Conservation (phyloP, 2,329 filamentous ascomycete genomes). For the Hypoxylon sp. region DNA sequence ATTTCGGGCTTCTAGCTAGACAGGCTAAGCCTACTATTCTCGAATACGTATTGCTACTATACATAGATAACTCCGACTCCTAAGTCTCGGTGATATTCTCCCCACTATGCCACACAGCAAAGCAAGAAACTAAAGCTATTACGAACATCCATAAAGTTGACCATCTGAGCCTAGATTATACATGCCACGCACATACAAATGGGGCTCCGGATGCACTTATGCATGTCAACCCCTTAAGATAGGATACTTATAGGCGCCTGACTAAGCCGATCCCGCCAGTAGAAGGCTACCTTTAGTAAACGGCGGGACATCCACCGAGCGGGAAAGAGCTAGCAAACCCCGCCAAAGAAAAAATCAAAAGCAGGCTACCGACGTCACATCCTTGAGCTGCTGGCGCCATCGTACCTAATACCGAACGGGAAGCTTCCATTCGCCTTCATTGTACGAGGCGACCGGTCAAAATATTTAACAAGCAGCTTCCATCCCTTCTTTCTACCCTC, state of each 20-base stretch:
- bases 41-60: neutral
- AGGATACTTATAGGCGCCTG: constrained; percentile 9
- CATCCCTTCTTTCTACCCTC: constrained; percentile 2
- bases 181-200: neutral
- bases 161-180: neutral
- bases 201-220: neutral
- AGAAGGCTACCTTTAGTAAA: constrained; percentile 18
- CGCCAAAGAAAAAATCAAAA: constrained; percentile 46
- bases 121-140: neutral
- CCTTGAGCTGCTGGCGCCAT: constrained; percentile 38
- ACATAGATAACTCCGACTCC: neutral
- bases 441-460: constrained; percentile 9
- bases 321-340: constrained; percentile 40
- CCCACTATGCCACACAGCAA: neutral
- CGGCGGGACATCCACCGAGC: constrained; percentile 6
- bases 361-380: constrained; percentile 46
- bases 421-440: constrained; percentile 5
- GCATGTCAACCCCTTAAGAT: neutral
- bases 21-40: neutral
- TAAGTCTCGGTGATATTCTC: constrained; percentile 1
- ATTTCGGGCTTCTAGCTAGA: neutral
- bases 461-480: constrained; percentile 36
- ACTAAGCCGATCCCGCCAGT: constrained; percentile 24
- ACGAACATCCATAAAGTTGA: neutral
- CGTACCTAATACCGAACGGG: constrained; percentile 19